Conservation (phyloP, 495 filamentous ascomycete species). For the Alectoria sarmentosa region DNA sequence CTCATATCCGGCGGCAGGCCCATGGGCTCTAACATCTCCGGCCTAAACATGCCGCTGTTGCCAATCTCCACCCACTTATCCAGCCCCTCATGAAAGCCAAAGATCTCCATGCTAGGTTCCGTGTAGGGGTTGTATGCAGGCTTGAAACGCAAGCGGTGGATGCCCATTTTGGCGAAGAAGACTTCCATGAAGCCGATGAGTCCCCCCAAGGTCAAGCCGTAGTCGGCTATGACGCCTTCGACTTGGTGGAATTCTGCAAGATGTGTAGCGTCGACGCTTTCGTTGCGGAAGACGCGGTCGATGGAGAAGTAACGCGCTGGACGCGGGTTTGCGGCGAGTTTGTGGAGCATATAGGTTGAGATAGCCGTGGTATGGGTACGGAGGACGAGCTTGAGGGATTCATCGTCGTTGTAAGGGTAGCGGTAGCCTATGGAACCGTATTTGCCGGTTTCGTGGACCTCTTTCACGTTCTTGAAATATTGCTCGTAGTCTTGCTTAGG, state of each 20-base stretch:
- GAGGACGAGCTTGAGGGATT: slow-evolving; percentile 80
- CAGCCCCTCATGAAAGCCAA: slow-evolving; percentile 83
- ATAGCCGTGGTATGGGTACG: slow-evolving; percentile 95
- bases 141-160: slow-evolving; percentile 84
- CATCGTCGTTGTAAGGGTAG: slow-evolving; percentile 86
- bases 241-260: slow-evolving; percentile 98
- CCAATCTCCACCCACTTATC: slow-evolving; percentile 94
- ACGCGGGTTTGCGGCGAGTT: slow-evolving; percentile 69
- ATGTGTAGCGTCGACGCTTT: slow-evolving; percentile 94
- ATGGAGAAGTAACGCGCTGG: slow-evolving; percentile 95
- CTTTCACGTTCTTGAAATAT: slow-evolving; percentile 79
- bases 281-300: slow-evolving; percentile 93
- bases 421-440: slow-evolving; percentile 93
- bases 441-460: slow-evolving; percentile 78
- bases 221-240: slow-evolving; percentile 97
- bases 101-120: slow-evolving; percentile 97
- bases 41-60: slow-evolving; percentile 96
- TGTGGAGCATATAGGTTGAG: slow-evolving; percentile 80
- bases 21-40: slow-evolving; percentile 91
- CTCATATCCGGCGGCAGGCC: slow-evolving; percentile 79
- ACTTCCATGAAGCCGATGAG: slow-evolving; percentile 95
- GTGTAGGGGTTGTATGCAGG: slow-evolving; percentile 98
- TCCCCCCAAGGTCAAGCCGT: slow-evolving; percentile 80
- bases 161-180: slow-evolving; percentile 95
- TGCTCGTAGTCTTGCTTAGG: slow-evolving; percentile 62